Conservation (phyloP, 306 rosid genomes). For the Pachyrhizus erosus region DNA sequence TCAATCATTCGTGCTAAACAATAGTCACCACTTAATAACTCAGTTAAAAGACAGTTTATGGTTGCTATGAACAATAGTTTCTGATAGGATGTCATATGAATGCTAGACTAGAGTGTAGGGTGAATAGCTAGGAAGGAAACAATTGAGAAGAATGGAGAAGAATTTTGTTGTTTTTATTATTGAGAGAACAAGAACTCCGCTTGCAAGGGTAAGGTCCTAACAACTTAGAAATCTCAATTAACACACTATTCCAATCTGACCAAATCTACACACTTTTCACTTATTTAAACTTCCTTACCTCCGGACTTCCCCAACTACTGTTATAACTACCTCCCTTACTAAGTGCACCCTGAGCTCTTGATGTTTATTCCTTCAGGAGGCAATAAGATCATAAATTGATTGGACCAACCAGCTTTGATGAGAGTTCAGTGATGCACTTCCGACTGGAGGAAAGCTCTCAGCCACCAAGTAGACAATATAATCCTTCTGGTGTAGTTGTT, state of each 20-base stretch:
- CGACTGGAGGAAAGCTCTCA: no score
- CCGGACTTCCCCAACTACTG: not conserved
- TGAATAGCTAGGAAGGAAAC: not conserved
- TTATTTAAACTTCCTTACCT: not conserved
- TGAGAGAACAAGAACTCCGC: not conserved
- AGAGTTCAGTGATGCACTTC: no score
- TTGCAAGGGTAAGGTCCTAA: not conserved
- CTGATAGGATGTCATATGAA: not conserved
- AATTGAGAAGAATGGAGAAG: not conserved
- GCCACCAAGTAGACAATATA: no score
- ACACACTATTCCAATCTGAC: not conserved
- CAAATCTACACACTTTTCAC: not conserved
- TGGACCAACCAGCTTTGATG: no score
- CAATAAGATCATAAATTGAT: no score
- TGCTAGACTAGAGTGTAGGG: not conserved
- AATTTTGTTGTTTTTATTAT: not conserved
- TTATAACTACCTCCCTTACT: not conserved
- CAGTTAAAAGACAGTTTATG: not conserved
- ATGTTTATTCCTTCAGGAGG: no score
- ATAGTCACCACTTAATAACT: not conserved
- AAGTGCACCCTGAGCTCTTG: no score
- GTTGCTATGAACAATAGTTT: constrained; percentile 12
- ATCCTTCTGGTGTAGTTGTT: no score
- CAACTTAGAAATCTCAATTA: not conserved
- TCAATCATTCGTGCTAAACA: constrained; percentile 23